Evolutionary conservation across 345 rosid species (phyloP).

Genomic region (Draba incana): DNA sequence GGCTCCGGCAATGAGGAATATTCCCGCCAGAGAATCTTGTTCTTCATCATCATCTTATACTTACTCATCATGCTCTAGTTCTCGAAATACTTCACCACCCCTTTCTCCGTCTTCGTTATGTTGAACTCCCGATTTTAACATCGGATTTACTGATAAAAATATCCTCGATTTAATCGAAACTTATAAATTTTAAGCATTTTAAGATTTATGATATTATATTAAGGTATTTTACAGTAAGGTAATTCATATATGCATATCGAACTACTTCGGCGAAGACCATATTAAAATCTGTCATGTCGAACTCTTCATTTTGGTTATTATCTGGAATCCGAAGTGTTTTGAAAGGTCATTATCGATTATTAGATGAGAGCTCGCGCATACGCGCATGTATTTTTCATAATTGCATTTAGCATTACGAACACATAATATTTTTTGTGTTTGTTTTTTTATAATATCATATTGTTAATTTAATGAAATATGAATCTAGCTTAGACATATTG

Average conservation of each 20-base stretch:
- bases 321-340: too few species aligned
- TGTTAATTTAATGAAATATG: too few species aligned
- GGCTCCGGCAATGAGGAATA: slow-evolving; percentile 61
- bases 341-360: too few species aligned
- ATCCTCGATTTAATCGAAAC: neutral
- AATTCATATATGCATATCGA: neutral
- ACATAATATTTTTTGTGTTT: too few species aligned
- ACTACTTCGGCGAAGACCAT: neutral
- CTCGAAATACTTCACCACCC: slow-evolving; percentile 46
- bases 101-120: slow-evolving; percentile 55
- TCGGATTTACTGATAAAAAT: slow-evolving; percentile 15
- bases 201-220: neutral
- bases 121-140: slow-evolving; percentile 43
- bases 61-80: slow-evolving; percentile 46
- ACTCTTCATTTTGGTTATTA: too few species aligned
- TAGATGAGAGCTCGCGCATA: too few species aligned
- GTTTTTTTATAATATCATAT: too few species aligned
- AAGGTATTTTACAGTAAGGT: neutral
- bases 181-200: neutral
- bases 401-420: too few species aligned
- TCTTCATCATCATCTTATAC: slow-evolving; percentile 41
- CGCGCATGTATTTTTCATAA: too few species aligned
- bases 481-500: too few species aligned
- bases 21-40: slow-evolving; percentile 24
- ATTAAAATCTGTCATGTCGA: neutral